These are phyloP conservation scores for Vigna nakashimae DNA, from an alignment of 306 rosid genomes.

Conservation along the genomic window DNA sequence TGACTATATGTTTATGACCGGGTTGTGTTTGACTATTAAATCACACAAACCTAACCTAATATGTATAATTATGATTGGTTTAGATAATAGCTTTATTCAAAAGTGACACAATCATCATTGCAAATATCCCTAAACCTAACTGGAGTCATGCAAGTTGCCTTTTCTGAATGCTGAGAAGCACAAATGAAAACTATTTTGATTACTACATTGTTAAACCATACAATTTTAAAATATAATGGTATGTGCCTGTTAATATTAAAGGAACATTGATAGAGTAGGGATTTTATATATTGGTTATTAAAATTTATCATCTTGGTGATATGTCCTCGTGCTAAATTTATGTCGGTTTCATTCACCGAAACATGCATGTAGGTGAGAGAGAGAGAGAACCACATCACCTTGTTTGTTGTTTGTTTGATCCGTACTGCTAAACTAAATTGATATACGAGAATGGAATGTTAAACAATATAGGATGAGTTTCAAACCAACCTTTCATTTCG, in stretches of 20 bases:
- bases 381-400: background rate
- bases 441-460: background rate
- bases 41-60: too few species aligned
- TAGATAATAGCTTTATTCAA: too few species aligned
- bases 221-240: background rate
- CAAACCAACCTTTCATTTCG: background rate
- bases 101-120: too few species aligned
- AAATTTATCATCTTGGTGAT: background rate
- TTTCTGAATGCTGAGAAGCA: background rate
- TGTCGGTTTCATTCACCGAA: too few species aligned
- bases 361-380: too few species aligned
- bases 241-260: background rate
- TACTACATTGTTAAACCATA: constrained; percentile 1
- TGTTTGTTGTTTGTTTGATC: background rate
- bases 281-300: background rate
- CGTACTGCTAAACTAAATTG: background rate
- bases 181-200: background rate
- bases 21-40: too few species aligned
- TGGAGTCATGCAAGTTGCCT: background rate
- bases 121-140: background rate
- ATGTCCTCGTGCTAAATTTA: background rate
- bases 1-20: too few species aligned
- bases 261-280: background rate
- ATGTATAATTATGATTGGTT: too few species aligned
- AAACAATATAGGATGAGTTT: background rate